Evolutionary conservation across 331 rosid species (phyloP), one percentile per base, ranked within the genome.

Genomic region (Phaseolus coccineus): DNA sequence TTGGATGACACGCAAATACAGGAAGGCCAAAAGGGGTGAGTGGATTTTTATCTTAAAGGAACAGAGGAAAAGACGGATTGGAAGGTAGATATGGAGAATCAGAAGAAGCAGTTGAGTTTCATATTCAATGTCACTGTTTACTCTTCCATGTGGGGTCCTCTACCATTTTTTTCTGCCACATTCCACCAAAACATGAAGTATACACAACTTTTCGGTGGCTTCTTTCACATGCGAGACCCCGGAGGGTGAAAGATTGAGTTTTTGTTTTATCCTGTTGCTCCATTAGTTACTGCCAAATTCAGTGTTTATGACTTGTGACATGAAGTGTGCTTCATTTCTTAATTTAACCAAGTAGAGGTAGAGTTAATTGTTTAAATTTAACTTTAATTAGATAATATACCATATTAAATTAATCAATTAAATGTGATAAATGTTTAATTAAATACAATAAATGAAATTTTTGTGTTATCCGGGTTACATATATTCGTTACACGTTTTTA

Each of bases 1-100:
- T 89, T 88, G 85, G 82, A 83, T 88, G 47, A 63, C 81, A 87
- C 90, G 91, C 92, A 85, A 85, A 80, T 64, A 78, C 75, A 76
- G 77, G 19, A 71, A 80, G 71, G 59, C 77, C 73, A 76, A 87
- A 83, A 64, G 78, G 77, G 82, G 52, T 8, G 55, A 67, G 25
- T 10, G 16, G 2, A 42, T 42, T 46, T 46, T 46, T 46, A 46
- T 10, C 51, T 46, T 46, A 46, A 46, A 46, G 51, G 12, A 46
- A 66, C 79, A 76, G 77, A 65, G 59, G 82, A 87, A 73, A 77
- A 68, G 82, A 84, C 70, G 69, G 81, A 73, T 30, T 51, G 84
- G 75, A 25, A 13, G 68, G 56, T 39, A 59, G 59, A 74, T 61
- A 69, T 55, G 9, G 48, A 37, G 6, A 69, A 81, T 84, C 84